phyloP scores from a whole-genome alignment of 495 filamentous ascomycete genomes.

The Penicillium pulvis region DNA sequence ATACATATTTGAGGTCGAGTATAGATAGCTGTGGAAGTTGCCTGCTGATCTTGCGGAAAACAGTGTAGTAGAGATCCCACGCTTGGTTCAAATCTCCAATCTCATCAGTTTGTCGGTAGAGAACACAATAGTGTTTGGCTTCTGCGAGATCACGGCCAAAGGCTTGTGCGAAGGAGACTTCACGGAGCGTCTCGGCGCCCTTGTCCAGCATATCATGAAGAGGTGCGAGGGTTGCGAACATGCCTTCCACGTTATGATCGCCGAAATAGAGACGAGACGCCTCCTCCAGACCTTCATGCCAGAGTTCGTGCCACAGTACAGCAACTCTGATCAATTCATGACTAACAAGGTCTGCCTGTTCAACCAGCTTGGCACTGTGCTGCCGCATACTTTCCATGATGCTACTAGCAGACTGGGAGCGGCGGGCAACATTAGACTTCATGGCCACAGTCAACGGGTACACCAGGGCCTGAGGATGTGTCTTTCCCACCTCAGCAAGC shows the following conservation, averaged over 20 bases:
- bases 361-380: slow-evolving; percentile 90
- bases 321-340: slow-evolving; percentile 94
- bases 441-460: slow-evolving; percentile 98
- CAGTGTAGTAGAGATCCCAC: slow-evolving; percentile 98
- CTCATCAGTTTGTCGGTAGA: slow-evolving; percentile 84
- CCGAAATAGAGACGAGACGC: slow-evolving; percentile 91
- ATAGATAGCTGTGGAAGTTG: slow-evolving; percentile 89
- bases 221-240: slow-evolving; percentile 88
- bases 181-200: slow-evolving; percentile 88
- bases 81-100: slow-evolving; percentile 94
- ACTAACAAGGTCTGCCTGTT: slow-evolving; percentile 92
- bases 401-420: slow-evolving; percentile 79
- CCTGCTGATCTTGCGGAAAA: slow-evolving; percentile 91
- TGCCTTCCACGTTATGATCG: slow-evolving; percentile 93
- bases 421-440: slow-evolving; percentile 81
- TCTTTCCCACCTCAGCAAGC: slow-evolving; percentile 85
- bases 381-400: slow-evolving; percentile 99
- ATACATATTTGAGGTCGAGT: slow-evolving; percentile 95
- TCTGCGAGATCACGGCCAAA: slow-evolving; percentile 95
- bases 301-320: slow-evolving; percentile 96
- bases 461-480: slow-evolving; percentile 97
- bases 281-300: slow-evolving; percentile 99
- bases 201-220: slow-evolving; percentile 88
- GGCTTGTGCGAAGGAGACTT: slow-evolving; percentile 96
- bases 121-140: slow-evolving; percentile 90